Evolutionary conservation across 129 eudicot genomes (phyloP).

Genomic region (Lactuca saligna): DNA sequence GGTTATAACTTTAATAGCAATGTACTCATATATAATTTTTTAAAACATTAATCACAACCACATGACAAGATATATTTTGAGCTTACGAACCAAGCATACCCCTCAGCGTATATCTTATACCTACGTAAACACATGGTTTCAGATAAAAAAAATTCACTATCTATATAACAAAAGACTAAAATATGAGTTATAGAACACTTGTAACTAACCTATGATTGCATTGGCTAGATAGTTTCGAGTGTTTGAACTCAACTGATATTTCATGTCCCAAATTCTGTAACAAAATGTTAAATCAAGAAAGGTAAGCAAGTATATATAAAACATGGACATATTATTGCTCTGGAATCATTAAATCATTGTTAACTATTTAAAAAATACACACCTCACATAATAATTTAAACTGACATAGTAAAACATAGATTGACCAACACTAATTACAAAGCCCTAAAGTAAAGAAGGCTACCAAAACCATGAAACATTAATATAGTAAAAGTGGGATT

Average conservation of each 20-base stretch:
- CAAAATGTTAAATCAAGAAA: constrained; percentile 15
- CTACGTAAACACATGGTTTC: constrained; percentile 32
- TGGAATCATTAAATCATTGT: constrained; percentile 2
- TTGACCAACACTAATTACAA: too few relatives aligned
- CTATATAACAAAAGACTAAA: neutral
- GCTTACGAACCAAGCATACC: constrained; percentile 94
- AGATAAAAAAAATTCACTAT: neutral
- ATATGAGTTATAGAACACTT: neutral
- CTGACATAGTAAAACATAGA: too few relatives aligned
- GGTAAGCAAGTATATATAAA: neutral
- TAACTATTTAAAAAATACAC: neutral
- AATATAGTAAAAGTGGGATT: too few relatives aligned
- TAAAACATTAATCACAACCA: constrained; percentile 31
- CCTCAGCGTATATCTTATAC: constrained; percentile 90
- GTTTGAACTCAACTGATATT: constrained; percentile 44
- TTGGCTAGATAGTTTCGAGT: constrained; percentile 66
- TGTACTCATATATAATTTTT: too few relatives aligned
- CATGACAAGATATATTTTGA: constrained; percentile 78
- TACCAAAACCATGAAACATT: too few relatives aligned
- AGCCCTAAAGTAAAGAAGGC: too few relatives aligned
- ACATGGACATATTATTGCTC: neutral
- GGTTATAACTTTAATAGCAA: too few relatives aligned
- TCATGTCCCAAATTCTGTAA: constrained; percentile 66
- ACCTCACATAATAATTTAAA: constrained; percentile 74
- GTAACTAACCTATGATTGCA: constrained; percentile 61